Conservation (phyloP, 2,329 filamentous ascomycete genomes). For the Byssochlamys sp. region DNA sequence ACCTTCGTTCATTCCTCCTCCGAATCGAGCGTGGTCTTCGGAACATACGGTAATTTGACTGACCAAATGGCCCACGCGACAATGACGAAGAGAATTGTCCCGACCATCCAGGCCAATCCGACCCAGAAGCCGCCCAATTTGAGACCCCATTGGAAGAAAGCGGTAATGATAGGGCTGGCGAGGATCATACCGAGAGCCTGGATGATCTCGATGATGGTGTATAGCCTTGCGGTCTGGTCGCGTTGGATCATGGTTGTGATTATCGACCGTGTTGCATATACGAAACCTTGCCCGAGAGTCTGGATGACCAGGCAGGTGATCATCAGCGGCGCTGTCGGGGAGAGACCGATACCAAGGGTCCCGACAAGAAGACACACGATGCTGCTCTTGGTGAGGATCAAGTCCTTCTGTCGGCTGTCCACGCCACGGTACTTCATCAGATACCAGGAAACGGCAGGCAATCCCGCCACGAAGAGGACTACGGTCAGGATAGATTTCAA, state of each 20-base stretch:
- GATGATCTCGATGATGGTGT: slow-evolving; percentile 41
- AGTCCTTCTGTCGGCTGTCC: slow-evolving; percentile 34
- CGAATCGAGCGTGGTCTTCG: not conserved
- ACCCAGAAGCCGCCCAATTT: slow-evolving; percentile 39
- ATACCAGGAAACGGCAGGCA: slow-evolving; percentile 34
- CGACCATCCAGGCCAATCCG: slow-evolving; percentile 39
- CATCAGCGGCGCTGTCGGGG: slow-evolving; percentile 33
- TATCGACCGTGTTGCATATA: slow-evolving; percentile 38
- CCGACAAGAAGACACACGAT: slow-evolving; percentile 36
- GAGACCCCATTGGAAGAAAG: slow-evolving; percentile 39
- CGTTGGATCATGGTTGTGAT: slow-evolving; percentile 41
- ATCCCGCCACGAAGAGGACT: slow-evolving; percentile 36
- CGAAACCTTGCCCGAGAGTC: slow-evolving; percentile 41
- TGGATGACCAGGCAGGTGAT: slow-evolving; percentile 39
- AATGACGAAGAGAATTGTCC: not conserved
- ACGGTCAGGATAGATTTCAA: slow-evolving; percentile 41
- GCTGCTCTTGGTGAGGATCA: slow-evolving; percentile 38
- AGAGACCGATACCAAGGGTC: slow-evolving; percentile 39
- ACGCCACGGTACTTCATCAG: slow-evolving; percentile 27
- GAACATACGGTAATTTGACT: not conserved
- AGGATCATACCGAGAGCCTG: slow-evolving; percentile 40
- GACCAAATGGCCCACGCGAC: slow-evolving; percentile 7
- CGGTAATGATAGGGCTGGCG: slow-evolving; percentile 38
- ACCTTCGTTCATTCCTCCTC: not conserved
- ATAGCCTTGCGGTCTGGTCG: slow-evolving; percentile 40